A percentile compares a stretch with the other conserved stretches of the same genome.
phyloP scores from a whole-genome alignment of 192 early-diverging fungal species.

The Coemansia nantahalensis region DNA sequence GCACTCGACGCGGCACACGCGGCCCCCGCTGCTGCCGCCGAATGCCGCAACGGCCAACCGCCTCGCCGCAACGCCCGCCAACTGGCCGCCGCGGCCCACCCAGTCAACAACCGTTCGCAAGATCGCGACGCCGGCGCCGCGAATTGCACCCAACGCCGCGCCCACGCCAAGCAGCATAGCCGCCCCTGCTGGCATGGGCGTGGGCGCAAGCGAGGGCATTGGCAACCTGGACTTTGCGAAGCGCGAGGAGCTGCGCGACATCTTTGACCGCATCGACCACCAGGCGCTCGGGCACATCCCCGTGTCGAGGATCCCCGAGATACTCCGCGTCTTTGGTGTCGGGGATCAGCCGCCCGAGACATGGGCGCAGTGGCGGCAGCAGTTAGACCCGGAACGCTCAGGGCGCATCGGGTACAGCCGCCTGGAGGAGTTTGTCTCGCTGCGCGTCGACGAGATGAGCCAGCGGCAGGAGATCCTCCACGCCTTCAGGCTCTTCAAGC shows the following conservation, averaged over 20 bases:
- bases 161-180: slow-evolving; percentile 1
- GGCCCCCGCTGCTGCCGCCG: too few species aligned
- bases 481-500: slow-evolving; percentile 80
- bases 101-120: too few species aligned
- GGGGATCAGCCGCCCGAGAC: not conserved
- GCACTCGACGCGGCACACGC: too few species aligned
- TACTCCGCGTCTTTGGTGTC: slow-evolving; percentile 22
- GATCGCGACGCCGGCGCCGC: too few species aligned
- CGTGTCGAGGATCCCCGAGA: slow-evolving; percentile 10
- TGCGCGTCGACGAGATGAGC: slow-evolving; percentile 46
- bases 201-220: slow-evolving; percentile 10
- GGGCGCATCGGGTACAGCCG: slow-evolving; percentile 28
- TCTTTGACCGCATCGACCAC: slow-evolving; percentile 41
- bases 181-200: slow-evolving; percentile 2
- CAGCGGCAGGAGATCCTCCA: slow-evolving; percentile 68
- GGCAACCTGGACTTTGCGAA: slow-evolving; percentile 38
- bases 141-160: too few species aligned
- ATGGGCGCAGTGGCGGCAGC: slow-evolving; percentile 15
- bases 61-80: too few species aligned
- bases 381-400: slow-evolving; percentile 30
- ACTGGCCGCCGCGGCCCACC: not conserved
- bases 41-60: too few species aligned
- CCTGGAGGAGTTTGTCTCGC: slow-evolving; percentile 31
- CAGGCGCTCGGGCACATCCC: slow-evolving; percentile 27
- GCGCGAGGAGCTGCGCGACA: slow-evolving; percentile 37